phyloP scores from a whole-genome alignment of 164 flowering plant genomes.

The Annona cherimola region DNA sequence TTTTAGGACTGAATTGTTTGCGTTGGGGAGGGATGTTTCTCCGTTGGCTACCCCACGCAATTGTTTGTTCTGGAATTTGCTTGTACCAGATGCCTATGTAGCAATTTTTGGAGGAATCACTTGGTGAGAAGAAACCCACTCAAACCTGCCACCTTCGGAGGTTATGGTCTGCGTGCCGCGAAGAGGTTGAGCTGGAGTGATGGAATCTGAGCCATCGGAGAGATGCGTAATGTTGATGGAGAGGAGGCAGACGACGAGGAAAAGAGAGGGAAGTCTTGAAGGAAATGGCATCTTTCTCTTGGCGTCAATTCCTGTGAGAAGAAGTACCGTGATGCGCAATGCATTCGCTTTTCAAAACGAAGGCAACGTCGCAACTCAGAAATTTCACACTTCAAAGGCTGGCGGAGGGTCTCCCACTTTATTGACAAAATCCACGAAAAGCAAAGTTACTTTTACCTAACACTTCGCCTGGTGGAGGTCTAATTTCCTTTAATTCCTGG shows the following conservation, averaged over 20 bases:
- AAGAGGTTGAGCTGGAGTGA: slow-evolving; percentile 21
- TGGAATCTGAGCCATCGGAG: slow-evolving; percentile 13
- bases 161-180: slow-evolving; percentile 16
- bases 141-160: slow-evolving; percentile 16
- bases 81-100: slow-evolving; percentile 25
- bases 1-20: slow-evolving; percentile 10
- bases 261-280: too few species aligned
- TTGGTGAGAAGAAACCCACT: slow-evolving; percentile 23
- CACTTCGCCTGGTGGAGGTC: too few species aligned
- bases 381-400: too few species aligned
- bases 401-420: too few species aligned
- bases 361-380: too few species aligned
- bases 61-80: slow-evolving; percentile 7
- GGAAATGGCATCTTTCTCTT: background rate
- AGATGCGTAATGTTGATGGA: slow-evolving; percentile 1
- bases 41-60: slow-evolving; percentile 31
- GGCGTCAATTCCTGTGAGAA: too few species aligned
- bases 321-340: too few species aligned
- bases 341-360: too few species aligned
- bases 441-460: too few species aligned
- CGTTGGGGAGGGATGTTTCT: slow-evolving; percentile 14
- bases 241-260: background rate
- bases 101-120: slow-evolving; percentile 16
- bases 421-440: too few species aligned
- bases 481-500: too few species aligned